phyloP scores from a whole-genome alignment of 2,329 filamentous ascomycete species.

The Teratosphaeria epicoccoides region DNA sequence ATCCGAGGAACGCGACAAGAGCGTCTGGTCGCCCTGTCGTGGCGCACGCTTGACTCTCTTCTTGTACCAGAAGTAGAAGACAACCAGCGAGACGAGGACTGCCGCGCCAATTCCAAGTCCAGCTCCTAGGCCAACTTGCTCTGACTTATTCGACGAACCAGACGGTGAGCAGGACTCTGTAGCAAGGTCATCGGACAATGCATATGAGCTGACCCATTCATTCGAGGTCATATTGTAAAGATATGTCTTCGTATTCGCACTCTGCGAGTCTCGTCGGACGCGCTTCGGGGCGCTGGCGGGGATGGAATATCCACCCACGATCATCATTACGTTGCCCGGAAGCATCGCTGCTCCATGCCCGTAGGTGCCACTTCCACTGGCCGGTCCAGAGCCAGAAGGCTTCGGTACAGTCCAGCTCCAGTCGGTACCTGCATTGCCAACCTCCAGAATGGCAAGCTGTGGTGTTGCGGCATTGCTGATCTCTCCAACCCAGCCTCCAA shows the following conservation, averaged over 20 bases:
- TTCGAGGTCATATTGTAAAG: constrained; percentile 54
- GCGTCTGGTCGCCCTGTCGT: constrained; percentile 42
- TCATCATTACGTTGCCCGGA: constrained; percentile 50
- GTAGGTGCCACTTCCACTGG: constrained; percentile 42
- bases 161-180: not conserved
- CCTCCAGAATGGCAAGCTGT: constrained; percentile 65
- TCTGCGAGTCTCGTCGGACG: constrained; percentile 26
- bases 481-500: constrained; percentile 90
- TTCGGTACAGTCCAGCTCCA: constrained; percentile 56
- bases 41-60: constrained; percentile 31
- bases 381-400: constrained; percentile 39
- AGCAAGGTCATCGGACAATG: constrained; percentile 24
- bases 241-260: constrained; percentile 37
- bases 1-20: constrained; percentile 30
- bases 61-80: constrained; percentile 39
- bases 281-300: constrained; percentile 26
- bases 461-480: constrained; percentile 64
- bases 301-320: constrained; percentile 49
- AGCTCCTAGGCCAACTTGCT: constrained; percentile 36
- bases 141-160: constrained; percentile 20
- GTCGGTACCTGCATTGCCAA: constrained; percentile 51
- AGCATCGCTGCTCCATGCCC: constrained; percentile 54
- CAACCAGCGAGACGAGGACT: constrained; percentile 31
- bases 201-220: constrained; percentile 48
- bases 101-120: constrained; percentile 36